These are phyloP conservation scores for Trichocladium antarcticum DNA, from an alignment of 495 filamentous ascomycete species.

Conservation along the genomic window DNA sequence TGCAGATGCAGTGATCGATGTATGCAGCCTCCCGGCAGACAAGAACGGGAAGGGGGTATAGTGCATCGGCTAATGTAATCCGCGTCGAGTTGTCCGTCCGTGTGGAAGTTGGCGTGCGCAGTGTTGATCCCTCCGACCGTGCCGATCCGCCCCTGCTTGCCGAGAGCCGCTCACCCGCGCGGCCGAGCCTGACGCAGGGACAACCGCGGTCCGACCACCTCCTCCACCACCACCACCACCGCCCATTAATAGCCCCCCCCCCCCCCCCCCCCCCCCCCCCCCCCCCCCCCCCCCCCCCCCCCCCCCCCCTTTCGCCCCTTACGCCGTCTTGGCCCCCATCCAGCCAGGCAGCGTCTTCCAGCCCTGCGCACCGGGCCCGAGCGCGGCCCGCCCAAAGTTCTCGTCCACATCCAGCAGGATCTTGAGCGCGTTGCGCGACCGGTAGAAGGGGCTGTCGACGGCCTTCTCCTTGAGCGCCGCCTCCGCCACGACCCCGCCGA, in stretches of 20 bases:
- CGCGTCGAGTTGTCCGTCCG: too few relatives aligned
- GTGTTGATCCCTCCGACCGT: too few relatives aligned
- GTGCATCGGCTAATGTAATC: too few relatives aligned
- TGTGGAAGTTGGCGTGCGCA: too few relatives aligned
- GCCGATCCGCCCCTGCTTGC: neutral
- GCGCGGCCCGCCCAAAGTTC: constrained; percentile 63
- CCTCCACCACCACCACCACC: neutral
- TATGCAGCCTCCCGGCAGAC: neutral
- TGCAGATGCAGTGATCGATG: too few relatives aligned
- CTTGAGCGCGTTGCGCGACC: constrained; percentile 91
- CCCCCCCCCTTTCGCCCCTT: neutral
- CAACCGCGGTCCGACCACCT: neutral
- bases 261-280: neutral
- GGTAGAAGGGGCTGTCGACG: constrained; percentile 61
- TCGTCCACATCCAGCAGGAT: constrained; percentile 90
- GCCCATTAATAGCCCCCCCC: neutral
- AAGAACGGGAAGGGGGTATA: constrained; percentile 10
- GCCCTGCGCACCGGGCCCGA: constrained; percentile 41
- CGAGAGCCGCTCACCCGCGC: constrained; percentile 1
- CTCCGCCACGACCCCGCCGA: constrained; percentile 24
- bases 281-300: neutral
- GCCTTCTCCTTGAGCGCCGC: constrained; percentile 38
- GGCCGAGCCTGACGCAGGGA: constrained; percentile 3
- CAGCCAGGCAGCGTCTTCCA: constrained; percentile 39
- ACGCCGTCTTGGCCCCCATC: constrained; percentile 19